phyloP scores from a whole-genome alignment of 306 rosid genomes.

The Fagus sylvatica region DNA sequence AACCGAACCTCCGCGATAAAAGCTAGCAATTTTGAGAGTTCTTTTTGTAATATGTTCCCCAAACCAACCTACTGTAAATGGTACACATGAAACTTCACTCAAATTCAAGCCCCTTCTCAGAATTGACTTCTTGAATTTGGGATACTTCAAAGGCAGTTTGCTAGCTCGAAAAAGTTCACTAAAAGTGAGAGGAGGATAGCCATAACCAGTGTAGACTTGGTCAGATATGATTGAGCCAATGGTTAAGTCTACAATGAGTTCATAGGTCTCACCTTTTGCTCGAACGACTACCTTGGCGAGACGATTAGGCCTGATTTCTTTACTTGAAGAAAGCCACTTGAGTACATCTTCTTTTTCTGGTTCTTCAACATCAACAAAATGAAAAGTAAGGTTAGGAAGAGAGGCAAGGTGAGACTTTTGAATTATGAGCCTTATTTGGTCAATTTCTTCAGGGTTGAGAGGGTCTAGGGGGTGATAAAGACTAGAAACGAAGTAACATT shows the following conservation, averaged over 20 bases:
- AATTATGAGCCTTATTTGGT: constrained; percentile 49
- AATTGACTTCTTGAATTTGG: constrained; percentile 59
- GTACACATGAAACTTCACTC: constrained; percentile 75
- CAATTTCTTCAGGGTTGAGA: constrained; percentile 58
- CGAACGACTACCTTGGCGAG: constrained; percentile 69
- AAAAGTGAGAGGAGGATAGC: constrained; percentile 74
- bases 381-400: constrained; percentile 67
- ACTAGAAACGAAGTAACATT: constrained; percentile 22
- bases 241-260: constrained; percentile 60
- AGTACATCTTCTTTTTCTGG: constrained; percentile 70
- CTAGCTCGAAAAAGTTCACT: constrained; percentile 62
- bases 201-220: constrained; percentile 60
- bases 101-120: constrained; percentile 60
- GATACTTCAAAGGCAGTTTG: constrained; percentile 58
- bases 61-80: constrained; percentile 80
- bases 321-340: constrained; percentile 57
- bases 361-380: constrained; percentile 69
- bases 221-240: constrained; percentile 48
- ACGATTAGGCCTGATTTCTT: constrained; percentile 34
- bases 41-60: constrained; percentile 62
- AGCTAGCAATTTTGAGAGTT: constrained; percentile 61
- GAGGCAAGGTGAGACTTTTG: constrained; percentile 57
- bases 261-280: constrained; percentile 59
- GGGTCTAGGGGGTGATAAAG: constrained; percentile 79
- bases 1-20: constrained; percentile 58